Percentiles rank a stretch among this genome's conserved stretches.
These are phyloP conservation scores for Aureobasidium musti DNA, from an alignment of 2,329 filamentous ascomycete species.

Conservation along the genomic window DNA sequence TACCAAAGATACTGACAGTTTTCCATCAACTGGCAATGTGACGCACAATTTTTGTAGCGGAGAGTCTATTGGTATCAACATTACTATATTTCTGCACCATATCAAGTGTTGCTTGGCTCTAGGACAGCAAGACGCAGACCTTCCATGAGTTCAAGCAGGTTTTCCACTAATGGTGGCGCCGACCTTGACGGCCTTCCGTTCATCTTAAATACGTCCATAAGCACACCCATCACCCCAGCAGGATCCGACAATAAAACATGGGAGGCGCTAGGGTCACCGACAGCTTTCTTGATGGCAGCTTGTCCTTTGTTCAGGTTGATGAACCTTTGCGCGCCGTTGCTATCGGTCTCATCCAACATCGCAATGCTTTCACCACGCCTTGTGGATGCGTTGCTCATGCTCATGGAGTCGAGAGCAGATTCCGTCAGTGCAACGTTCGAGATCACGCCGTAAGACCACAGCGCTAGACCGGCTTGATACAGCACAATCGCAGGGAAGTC, in stretches of 20 bases:
- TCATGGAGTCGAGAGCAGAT: conserved; percentile 28
- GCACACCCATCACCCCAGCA: conserved; percentile 59
- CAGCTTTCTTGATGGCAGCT: conserved; percentile 32
- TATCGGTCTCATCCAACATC: conserved; percentile 58
- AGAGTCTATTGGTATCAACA: too few species aligned
- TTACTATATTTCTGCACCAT: too few species aligned
- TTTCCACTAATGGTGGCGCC: conserved; percentile 65
- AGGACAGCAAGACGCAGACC: conserved; percentile 47
- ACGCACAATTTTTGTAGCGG: too few species aligned
- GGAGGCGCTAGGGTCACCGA: conserved; percentile 38
- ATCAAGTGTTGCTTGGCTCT: neutral
- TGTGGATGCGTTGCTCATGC: conserved; percentile 13
- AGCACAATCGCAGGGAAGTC: conserved; percentile 69
- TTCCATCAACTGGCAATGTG: too few species aligned
- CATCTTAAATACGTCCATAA: conserved; percentile 58
- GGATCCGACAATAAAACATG: conserved; percentile 55
- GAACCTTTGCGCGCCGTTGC: conserved; percentile 54
- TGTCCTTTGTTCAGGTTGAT: conserved; percentile 56
- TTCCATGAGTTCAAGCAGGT: conserved; percentile 64
- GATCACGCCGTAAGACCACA: conserved; percentile 69
- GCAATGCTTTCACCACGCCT: conserved; percentile 41
- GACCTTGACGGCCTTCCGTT: conserved; percentile 50
- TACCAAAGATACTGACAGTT: too few species aligned
- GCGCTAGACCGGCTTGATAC: conserved; percentile 66
- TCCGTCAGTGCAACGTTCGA: conserved; percentile 40